A percentile compares a stretch with the other conserved stretches of the same genome.
phyloP scores from a whole-genome alignment of 345 rosid species.

The Carallia brachiata region DNA sequence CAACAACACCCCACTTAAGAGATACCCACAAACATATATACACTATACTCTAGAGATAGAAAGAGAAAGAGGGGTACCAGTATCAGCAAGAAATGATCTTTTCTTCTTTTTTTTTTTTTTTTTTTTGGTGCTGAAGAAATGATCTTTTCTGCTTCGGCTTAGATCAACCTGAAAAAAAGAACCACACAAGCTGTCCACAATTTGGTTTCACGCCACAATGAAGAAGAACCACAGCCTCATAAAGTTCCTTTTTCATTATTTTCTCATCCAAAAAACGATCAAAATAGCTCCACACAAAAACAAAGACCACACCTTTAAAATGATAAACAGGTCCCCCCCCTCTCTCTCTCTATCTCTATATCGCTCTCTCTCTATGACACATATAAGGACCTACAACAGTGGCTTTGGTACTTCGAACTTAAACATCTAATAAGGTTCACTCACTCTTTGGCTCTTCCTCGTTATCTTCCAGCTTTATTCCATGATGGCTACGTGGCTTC shows the following conservation, averaged over 20 bases:
- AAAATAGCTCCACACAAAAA: constrained; percentile 30
- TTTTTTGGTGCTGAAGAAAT: too few species aligned
- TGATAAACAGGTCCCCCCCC: not conserved
- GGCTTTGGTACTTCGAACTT: constrained; percentile 4
- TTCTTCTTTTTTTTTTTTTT: too few species aligned
- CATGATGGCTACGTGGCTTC: constrained; percentile 44
- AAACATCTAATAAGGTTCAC: constrained; percentile 12
- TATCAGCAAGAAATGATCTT: constrained; percentile 47
- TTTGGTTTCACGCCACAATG: constrained; percentile 23
- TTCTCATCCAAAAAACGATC: constrained; percentile 4
- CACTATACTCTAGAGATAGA: not conserved
- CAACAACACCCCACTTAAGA: constrained; percentile 13
- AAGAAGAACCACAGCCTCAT: constrained; percentile 51
- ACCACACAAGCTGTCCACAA: constrained; percentile 50
- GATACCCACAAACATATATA: constrained; percentile 9
- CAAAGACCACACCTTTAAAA: constrained; percentile 12
- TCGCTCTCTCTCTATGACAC: not conserved
- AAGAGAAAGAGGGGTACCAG: constrained; percentile 22
- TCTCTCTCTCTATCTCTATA: not conserved
- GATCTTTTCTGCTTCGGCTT: constrained; percentile 28
- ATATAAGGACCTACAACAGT: not conserved
- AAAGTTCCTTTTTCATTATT: constrained; percentile 30
- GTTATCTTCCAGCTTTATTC: constrained; percentile 49
- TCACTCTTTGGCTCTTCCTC: constrained; percentile 26
- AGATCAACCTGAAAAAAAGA: constrained; percentile 52